A percentile compares a stretch with the other conserved stretches of the same genome.
These are phyloP conservation scores for Tricholoma furcatifolium DNA, from an alignment of 768 basidiomycete genomes.

Conservation along the genomic window DNA sequence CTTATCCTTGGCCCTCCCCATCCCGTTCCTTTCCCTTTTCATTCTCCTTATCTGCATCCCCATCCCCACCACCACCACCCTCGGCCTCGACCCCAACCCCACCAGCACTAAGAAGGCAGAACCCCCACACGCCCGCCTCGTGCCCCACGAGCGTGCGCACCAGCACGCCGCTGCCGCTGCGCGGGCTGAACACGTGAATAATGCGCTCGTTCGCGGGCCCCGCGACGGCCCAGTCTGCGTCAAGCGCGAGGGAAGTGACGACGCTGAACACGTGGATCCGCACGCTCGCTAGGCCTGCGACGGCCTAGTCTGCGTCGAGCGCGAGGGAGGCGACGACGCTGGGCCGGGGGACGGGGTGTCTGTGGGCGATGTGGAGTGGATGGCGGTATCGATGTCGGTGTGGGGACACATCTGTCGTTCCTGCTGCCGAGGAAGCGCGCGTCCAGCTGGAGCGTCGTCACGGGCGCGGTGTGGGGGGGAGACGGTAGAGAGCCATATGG, in stretches of 20 bases:
- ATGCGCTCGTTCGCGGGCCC: slow-evolving; percentile 76
- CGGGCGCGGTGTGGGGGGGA: slow-evolving; percentile 5
- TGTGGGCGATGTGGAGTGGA: too few species aligned
- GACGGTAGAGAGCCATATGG: too few species aligned
- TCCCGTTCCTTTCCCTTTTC: neutral
- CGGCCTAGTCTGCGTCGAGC: slow-evolving; percentile 76
- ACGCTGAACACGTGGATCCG: too few species aligned
- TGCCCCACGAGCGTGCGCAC: slow-evolving; percentile 38
- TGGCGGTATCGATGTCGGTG: slow-evolving; percentile 68
- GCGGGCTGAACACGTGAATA: slow-evolving; percentile 84
- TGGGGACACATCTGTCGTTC: slow-evolving; percentile 21
- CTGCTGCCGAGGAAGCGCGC: too few species aligned
- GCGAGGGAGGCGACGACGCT: slow-evolving; percentile 85
- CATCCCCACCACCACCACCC: neutral
- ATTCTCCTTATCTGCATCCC: neutral
- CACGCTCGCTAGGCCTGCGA: too few species aligned
- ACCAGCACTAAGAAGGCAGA: slow-evolving; percentile 11
- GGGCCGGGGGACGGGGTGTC: slow-evolving; percentile 29
- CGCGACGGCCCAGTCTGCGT: too few species aligned
- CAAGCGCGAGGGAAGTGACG: slow-evolving; percentile 84
- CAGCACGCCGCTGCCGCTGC: slow-evolving; percentile 81
- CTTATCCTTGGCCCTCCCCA: neutral
- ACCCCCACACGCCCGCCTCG: slow-evolving; percentile 12
- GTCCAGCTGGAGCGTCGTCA: too few species aligned
- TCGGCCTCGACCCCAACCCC: neutral